Percentiles rank a stretch among this genome's conserved stretches.
These are phyloP conservation scores for Cordyceps farinosa DNA, from an alignment of 2,329 filamentous ascomycete species.

Conservation along the genomic window DNA sequence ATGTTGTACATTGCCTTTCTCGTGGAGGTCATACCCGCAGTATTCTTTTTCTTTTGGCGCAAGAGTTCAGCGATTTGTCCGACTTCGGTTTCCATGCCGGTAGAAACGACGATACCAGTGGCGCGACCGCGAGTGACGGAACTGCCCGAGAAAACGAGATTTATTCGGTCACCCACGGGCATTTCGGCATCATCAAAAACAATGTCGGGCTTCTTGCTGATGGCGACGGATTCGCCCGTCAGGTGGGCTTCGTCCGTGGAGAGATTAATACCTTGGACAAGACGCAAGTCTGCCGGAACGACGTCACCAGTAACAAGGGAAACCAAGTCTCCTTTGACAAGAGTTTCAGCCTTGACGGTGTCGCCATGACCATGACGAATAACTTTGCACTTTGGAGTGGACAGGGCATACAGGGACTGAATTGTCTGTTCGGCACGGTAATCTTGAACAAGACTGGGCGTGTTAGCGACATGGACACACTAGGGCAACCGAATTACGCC, in stretches of 20 bases:
- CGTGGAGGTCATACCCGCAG: constrained; percentile 40
- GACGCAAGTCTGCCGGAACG: constrained; percentile 64
- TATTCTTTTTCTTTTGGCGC: constrained; percentile 50
- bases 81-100: constrained; percentile 72
- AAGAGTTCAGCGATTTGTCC: constrained; percentile 72
- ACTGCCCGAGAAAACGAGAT: constrained; percentile 68
- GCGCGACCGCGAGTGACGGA: constrained; percentile 69
- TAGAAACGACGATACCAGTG: constrained; percentile 64
- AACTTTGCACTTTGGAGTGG: constrained; percentile 57
- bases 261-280: constrained; percentile 66
- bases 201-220: constrained; percentile 60
- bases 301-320: constrained; percentile 62
- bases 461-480: neutral
- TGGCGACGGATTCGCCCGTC: constrained; percentile 69
- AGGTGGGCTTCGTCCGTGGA: constrained; percentile 73
- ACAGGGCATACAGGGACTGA: constrained; percentile 56
- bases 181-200: constrained; percentile 52
- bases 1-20: constrained; percentile 41
- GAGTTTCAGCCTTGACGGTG: constrained; percentile 50
- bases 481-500: too few species aligned
- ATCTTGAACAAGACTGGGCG: constrained; percentile 53
- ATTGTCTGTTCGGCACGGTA: constrained; percentile 61
- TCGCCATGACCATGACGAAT: constrained; percentile 50
- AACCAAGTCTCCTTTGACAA: constrained; percentile 66
- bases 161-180: constrained; percentile 65